Evolutionary conservation across 352 stramenopile species (phyloP), one percentile per base, ranked within the genome.

Genomic region (Phytophthora sojae): DNA sequence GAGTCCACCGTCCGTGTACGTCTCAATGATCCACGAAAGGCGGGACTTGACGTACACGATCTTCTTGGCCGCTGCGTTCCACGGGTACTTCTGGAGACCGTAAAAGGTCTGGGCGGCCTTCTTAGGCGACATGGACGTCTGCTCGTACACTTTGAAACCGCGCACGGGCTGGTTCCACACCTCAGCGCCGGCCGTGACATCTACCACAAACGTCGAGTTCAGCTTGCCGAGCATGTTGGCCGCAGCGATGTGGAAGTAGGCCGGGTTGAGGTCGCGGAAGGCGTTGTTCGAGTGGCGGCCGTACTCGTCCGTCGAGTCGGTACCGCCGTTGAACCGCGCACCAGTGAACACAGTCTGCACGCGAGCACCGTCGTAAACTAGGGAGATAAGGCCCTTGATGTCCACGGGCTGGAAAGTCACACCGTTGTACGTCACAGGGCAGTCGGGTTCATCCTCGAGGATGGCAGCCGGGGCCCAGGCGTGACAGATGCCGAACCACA

Each of bases 141-240:
- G 53, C 47, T 82, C 58, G 66, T 77, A 89, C 51, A 74, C 79
- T 37, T 76, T 66, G 77, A 84, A 89, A 61, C 67, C 73, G 17
- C 64, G 65, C 30, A 91, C 72, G 4, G 83, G 83, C 60, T 86
- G 79, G 69, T 91, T 91, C 81, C 83, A 91, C 21, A 91, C 81
- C 51, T 84, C 63, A 1, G 57, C 29, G 25, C 39, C 67, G 1
- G 72, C 69, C 2, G 61, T 47, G 1, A 86, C 73, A 37, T 90
- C 82, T 21, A 79, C 58, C 7, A 90, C 67, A 51, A 90, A 85
- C 2, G 76, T 62, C n/a, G 75, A 23, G 17, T 82, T 82, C 17
- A 80, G 57, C 11, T 68, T 69, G 15, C 70, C 77, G 4, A 90
- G 64, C 6, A 88, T 62, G 67, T 88, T 90, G 15, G 74, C 44